These are phyloP conservation scores for Volvariella surrecta DNA, from an alignment of 1,284 basidiomycete genomes.

Conservation along the genomic window DNA sequence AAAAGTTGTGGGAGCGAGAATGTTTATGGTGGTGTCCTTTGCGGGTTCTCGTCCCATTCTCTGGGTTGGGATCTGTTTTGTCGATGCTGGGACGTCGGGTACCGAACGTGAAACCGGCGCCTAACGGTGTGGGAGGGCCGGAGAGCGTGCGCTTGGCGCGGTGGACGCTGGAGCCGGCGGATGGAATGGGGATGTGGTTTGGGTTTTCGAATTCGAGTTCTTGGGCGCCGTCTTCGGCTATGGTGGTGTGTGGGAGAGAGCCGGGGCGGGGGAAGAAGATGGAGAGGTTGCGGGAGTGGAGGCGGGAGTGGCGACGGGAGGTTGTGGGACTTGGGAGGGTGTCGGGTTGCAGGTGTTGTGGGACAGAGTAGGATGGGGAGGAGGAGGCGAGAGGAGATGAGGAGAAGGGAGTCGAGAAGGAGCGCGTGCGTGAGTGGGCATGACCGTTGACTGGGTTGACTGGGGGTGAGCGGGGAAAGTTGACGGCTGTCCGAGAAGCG, in stretches of 20 bases:
- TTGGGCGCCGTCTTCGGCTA: conserved; percentile 58
- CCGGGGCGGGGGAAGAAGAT: conserved; percentile 86
- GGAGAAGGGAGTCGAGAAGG: conserved; percentile 49
- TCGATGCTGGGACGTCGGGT: conserved; percentile 25
- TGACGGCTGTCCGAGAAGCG: conserved; percentile 22
- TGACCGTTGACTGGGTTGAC: conserved; percentile 25
- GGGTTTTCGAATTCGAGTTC: conserved; percentile 34
- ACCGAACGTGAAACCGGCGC: conserved; percentile 63
- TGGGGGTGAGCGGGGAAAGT: conserved; percentile 9
- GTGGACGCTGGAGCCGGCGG: conserved; percentile 29
- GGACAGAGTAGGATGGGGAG: conserved; percentile 21
- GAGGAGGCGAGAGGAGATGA: conserved; percentile 43
- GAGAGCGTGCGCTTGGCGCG: conserved; percentile 22
- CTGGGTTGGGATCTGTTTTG: neutral
- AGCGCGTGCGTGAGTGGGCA: conserved; percentile 46
- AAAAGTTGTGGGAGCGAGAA: conserved; percentile 90
- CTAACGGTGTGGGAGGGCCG: conserved; percentile 32
- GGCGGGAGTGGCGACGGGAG: conserved; percentile 53
- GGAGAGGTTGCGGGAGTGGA: conserved; percentile 88
- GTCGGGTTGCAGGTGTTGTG: conserved; percentile 10
- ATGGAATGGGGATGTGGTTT: conserved; percentile 34
- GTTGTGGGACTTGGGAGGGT: conserved; percentile 7
- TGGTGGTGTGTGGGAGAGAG: conserved; percentile 44
- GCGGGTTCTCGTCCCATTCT: conserved; percentile 25
- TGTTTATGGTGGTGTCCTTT: conserved; percentile 90